These are phyloP conservation scores for Fraxinus paxiana DNA, from an alignment of 305 asterid species.

Conservation along the genomic window DNA sequence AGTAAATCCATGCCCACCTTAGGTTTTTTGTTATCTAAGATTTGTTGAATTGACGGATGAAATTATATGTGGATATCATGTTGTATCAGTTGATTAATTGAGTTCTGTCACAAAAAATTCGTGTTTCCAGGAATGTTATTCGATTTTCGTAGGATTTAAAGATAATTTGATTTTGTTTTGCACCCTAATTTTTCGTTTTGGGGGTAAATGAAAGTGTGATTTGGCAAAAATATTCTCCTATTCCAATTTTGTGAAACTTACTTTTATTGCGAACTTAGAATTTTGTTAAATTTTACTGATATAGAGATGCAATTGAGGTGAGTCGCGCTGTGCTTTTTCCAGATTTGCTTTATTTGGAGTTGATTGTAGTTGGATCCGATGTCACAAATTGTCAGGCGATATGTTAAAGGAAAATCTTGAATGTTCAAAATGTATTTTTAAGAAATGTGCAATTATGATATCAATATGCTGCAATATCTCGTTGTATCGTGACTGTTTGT, in stretches of 20 bases:
- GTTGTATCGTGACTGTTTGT: not conserved
- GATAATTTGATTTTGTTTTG: not conserved
- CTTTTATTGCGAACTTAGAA: not conserved
- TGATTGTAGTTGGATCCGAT: constrained; percentile 6
- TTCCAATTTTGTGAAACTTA: constrained; percentile 3
- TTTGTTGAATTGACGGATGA: not conserved
- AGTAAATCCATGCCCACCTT: constrained; percentile 13
- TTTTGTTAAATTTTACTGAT: not conserved
- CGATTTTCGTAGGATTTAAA: constrained; percentile 7
- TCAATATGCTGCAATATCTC: not conserved
- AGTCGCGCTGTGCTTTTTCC: not conserved
- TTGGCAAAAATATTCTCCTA: not conserved
- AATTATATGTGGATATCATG: constrained; percentile 7
- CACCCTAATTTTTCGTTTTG: not conserved
- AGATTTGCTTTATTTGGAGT: not conserved
- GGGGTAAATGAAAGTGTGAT: not conserved
- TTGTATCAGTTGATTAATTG: constrained; percentile 2
- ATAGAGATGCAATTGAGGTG: not conserved
- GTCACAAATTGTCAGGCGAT: not conserved
- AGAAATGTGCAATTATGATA: not conserved
- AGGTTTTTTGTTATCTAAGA: constrained; percentile 8
- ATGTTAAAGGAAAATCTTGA: constrained; percentile 2
- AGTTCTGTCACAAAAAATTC: not conserved
- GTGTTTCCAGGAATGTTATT: not conserved
- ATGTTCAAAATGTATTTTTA: not conserved